Evolutionary conservation across 2,329 filamentous ascomycete genomes (phyloP).

Genomic region (Penicillium vulpinum): DNA sequence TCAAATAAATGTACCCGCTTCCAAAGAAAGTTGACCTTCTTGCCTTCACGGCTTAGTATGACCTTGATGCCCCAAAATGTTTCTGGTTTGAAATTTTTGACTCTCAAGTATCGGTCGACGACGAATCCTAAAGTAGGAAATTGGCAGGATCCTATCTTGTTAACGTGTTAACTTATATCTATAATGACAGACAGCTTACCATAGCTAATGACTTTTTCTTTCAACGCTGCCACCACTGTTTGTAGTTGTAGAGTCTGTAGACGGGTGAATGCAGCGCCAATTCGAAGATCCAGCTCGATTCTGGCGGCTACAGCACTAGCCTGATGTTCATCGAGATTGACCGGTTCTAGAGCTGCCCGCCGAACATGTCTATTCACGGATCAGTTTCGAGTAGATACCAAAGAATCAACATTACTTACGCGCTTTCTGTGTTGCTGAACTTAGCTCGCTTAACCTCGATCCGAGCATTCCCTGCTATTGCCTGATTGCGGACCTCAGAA

Average conservation of each 20-base stretch:
- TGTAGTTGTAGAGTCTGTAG: slow-evolving; percentile 80
- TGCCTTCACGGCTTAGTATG: slow-evolving; percentile 71
- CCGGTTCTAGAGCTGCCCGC: slow-evolving; percentile 73
- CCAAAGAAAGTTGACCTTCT: slow-evolving; percentile 84
- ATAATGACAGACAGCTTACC: slow-evolving; percentile 51
- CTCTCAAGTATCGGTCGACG: slow-evolving; percentile 90
- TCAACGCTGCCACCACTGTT: slow-evolving; percentile 65
- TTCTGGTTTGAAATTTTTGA: slow-evolving; percentile 91
- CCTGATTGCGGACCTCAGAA: slow-evolving; percentile 81
- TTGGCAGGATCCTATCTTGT: slow-evolving; percentile 73
- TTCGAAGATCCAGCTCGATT: slow-evolving; percentile 89
- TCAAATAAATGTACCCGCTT: slow-evolving; percentile 81
- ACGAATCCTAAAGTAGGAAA: slow-evolving; percentile 97
- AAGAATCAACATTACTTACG: slow-evolving; percentile 53
- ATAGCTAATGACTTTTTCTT: slow-evolving; percentile 73
- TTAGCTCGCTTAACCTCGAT: slow-evolving; percentile 81
- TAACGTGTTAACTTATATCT: neutral
- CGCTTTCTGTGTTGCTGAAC: slow-evolving; percentile 95
- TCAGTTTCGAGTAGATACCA: neutral
- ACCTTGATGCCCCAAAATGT: slow-evolving; percentile 91
- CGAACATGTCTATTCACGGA: slow-evolving; percentile 69
- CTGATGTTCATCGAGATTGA: slow-evolving; percentile 78
- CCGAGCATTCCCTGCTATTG: slow-evolving; percentile 67
- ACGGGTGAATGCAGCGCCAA: slow-evolving; percentile 89
- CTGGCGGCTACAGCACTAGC: slow-evolving; percentile 83